A percentile compares a stretch with the other conserved stretches of the same genome.
phyloP scores from a whole-genome alignment of 495 filamentous ascomycete genomes.

The Aspergillus diversus region DNA sequence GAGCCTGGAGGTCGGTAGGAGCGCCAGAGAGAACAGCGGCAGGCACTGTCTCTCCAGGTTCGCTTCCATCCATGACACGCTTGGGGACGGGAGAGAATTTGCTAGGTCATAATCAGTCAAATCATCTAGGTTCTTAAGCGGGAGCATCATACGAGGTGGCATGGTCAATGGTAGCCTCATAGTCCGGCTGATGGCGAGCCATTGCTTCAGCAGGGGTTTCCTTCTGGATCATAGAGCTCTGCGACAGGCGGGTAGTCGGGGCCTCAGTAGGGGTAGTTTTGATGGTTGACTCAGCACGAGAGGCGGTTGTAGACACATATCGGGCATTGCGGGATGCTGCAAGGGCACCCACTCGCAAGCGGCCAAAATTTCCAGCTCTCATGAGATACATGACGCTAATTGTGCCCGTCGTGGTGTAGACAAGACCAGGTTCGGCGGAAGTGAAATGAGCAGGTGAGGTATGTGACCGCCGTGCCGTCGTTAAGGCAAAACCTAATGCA shows the following conservation, averaged over 20 bases:
- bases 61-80: slow-evolving; percentile 86
- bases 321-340: slow-evolving; percentile 41
- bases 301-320: slow-evolving; percentile 36
- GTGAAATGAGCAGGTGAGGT: slow-evolving; percentile 38
- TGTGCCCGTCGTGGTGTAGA: slow-evolving; percentile 26
- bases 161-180: slow-evolving; percentile 74
- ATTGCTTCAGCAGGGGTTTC: slow-evolving; percentile 55
- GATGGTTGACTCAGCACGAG: slow-evolving; percentile 29
- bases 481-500: slow-evolving; percentile 42
- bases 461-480: slow-evolving; percentile 37
- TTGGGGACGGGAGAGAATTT: slow-evolving; percentile 88
- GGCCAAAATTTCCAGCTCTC: slow-evolving; percentile 44
- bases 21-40: slow-evolving; percentile 91
- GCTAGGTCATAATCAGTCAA: slow-evolving; percentile 50
- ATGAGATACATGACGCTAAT: slow-evolving; percentile 48
- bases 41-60: slow-evolving; percentile 71
- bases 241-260: slow-evolving; percentile 38
- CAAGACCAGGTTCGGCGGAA: slow-evolving; percentile 25
- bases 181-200: slow-evolving; percentile 74
- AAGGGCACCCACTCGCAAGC: slow-evolving; percentile 41
- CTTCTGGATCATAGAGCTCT: slow-evolving; percentile 55
- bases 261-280: slow-evolving; percentile 48
- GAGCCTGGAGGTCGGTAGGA: slow-evolving; percentile 87
- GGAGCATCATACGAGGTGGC: slow-evolving; percentile 70
- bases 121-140: slow-evolving; percentile 9